Evolutionary conservation across 2,329 filamentous ascomycete genomes (phyloP).

Genomic region (Ramichloridium luteum): DNA sequence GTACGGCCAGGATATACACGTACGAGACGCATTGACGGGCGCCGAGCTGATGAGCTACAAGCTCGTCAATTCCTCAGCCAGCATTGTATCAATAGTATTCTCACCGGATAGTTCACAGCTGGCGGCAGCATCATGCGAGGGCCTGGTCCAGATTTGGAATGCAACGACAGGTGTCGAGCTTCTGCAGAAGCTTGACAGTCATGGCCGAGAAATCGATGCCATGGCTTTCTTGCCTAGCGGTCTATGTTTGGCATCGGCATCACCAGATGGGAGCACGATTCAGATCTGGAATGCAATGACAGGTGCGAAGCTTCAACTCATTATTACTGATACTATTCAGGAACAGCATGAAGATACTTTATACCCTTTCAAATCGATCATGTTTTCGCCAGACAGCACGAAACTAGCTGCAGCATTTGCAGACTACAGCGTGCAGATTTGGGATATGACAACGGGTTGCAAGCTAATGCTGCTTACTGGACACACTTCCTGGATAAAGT

Average conservation of each 20-base stretch:
- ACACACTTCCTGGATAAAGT: slow-evolving; percentile 9
- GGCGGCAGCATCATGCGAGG: too few species aligned
- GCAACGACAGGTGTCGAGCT: too few species aligned
- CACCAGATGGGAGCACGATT: slow-evolving; percentile 4
- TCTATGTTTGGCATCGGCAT: slow-evolving; percentile 1
- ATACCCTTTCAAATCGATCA: slow-evolving; percentile 12
- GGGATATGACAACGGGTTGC: slow-evolving; percentile 1
- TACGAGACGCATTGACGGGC: too few species aligned
- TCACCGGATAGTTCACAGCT: too few species aligned
- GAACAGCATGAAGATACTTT: too few species aligned
- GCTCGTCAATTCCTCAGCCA: too few species aligned
- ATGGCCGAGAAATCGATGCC: too few species aligned
- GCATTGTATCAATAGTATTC: too few species aligned
- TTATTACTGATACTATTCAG: slow-evolving; percentile 11
- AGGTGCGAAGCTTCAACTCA: slow-evolving; percentile 11
- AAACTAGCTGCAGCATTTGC: slow-evolving; percentile 1
- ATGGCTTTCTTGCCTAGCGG: slow-evolving; percentile 5
- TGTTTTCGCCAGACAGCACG: slow-evolving; percentile 9
- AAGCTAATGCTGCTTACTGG: slow-evolving; percentile 13
- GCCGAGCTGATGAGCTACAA: too few species aligned
- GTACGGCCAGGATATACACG: too few species aligned
- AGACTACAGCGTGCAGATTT: slow-evolving; percentile 7
- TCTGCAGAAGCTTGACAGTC: slow-evolving; percentile 22
- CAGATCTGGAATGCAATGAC: slow-evolving; percentile 10
- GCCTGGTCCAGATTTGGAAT: slow-evolving; percentile 13